Base-by-base conservation (phyloP, 257 asterid species). In the Ligustrum vulgare region DNA sequence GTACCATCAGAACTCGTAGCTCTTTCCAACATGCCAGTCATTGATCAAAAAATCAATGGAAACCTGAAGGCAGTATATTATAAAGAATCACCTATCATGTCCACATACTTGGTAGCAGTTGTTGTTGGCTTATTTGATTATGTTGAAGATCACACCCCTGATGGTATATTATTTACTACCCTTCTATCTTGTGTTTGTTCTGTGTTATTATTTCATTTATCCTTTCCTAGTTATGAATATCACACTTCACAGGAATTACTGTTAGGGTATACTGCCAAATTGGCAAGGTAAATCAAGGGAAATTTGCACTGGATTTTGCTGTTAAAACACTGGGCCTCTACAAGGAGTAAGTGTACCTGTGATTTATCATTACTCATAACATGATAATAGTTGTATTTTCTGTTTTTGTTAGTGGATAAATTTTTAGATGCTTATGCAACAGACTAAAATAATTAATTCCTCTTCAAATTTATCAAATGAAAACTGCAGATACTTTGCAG, bases 51-150 rank as follows among this genome's bases (percentile, higher is more conserved):
- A 70, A 66, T 82, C 74, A 80, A 81, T 67, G 94, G 93, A 71
- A 77, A 90, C 79, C 83, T 85, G 41, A 94, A 90, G 88, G 91
- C 88, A 41, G 93, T 94, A 9, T 80, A 77, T 84, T 94, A 90
- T 84, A 88, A 94, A 78, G 98, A 94, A 81, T 91, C 97, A 41
- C 98, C 98, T 13, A 87, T 94, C 86, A 94, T 94, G 98, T 94
- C 98, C 47, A 91, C 98, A 70, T 94, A 94, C 85, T 86, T 94
- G 91, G 97, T 94, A 79, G 98, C 98, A 9, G 89, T 94, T 84
- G 98, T 94, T 51, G 93, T 91, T 80, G 98, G 98, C 67, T 85
- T 87, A 84, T 94, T 94, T 80, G 98, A 94, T 79, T 91, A 90
- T 85, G 89, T 94, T 78, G 97, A 91, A 82, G 98, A 88, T 84